phyloP scores from a whole-genome alignment of 2,329 filamentous ascomycete genomes.

The Stachybotrys echinatus region DNA sequence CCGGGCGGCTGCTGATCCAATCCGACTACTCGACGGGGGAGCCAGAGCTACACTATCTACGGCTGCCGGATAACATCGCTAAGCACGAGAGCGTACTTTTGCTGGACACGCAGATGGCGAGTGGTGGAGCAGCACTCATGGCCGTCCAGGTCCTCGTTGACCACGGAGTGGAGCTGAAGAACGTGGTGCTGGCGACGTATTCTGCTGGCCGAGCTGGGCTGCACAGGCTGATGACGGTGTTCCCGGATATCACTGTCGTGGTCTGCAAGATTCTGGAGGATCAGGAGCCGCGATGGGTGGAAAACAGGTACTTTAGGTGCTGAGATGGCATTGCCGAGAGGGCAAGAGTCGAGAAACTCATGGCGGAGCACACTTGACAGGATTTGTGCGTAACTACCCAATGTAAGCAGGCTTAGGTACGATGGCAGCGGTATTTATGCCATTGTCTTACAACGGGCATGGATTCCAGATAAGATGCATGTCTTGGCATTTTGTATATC shows the following conservation, averaged over 20 bases:
- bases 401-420: too few relatives aligned
- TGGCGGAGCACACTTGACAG: background rate
- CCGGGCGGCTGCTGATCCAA: conserved; percentile 85
- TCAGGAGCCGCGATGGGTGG: conserved; percentile 83
- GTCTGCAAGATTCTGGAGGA: conserved; percentile 78
- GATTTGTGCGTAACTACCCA: too few relatives aligned
- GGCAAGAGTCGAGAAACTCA: too few relatives aligned
- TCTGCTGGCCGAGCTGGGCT: conserved; percentile 80
- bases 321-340: too few relatives aligned
- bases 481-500: too few relatives aligned
- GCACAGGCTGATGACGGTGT: conserved; percentile 81
- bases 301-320: conserved; percentile 86
- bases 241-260: conserved; percentile 80
- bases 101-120: conserved; percentile 91
- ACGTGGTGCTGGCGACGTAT: conserved; percentile 90
- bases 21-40: conserved; percentile 81
- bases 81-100: conserved; percentile 77
- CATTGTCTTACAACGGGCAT: too few relatives aligned
- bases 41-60: conserved; percentile 87
- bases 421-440: too few relatives aligned
- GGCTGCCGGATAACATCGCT: conserved; percentile 68
- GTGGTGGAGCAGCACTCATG: conserved; percentile 82
- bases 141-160: conserved; percentile 93
- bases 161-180: conserved; percentile 78
- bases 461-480: too few relatives aligned